Percentiles rank a stretch among this genome's conserved stretches.
phyloP scores from a whole-genome alignment of 345 rosid genomes.

The Eutrema heterophyllum region DNA sequence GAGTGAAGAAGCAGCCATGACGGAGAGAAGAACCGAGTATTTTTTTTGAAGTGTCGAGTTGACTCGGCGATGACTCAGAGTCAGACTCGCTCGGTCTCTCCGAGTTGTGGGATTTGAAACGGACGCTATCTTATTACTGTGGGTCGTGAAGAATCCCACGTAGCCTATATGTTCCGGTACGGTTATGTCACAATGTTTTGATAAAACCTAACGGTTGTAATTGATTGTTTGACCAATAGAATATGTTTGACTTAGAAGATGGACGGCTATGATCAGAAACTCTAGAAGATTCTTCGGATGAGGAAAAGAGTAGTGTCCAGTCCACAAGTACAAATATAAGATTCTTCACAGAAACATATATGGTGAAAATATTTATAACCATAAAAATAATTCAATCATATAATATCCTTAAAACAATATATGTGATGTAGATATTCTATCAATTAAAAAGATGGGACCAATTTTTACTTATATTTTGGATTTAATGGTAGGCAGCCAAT shows the following conservation, averaged over 20 bases:
- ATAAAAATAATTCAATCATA: not conserved
- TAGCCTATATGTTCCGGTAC: not conserved
- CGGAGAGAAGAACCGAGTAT: slow-evolving; percentile 26
- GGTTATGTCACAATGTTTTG: not conserved
- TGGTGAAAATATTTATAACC: not conserved
- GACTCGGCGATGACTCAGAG: slow-evolving; percentile 23
- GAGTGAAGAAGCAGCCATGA: slow-evolving; percentile 73
- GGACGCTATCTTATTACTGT: slow-evolving; percentile 5
- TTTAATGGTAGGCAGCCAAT: not conserved
- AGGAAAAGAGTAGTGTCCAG: slow-evolving; percentile 18
- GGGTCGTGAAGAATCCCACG: slow-evolving; percentile 3
- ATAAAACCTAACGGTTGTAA: not conserved
- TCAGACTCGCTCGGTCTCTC: slow-evolving; percentile 33
- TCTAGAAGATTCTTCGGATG: slow-evolving; percentile 1
- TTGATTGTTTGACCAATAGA: not conserved
- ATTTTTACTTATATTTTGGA: not conserved
- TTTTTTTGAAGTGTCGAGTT: not conserved
- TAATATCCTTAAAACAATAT: not conserved
- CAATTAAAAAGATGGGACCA: not conserved
- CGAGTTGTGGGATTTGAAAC: slow-evolving; percentile 17
- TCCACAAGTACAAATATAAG: slow-evolving; percentile 19
- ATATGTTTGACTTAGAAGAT: not conserved
- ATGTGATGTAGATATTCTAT: not conserved
- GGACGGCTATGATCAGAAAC: slow-evolving; percentile 7
- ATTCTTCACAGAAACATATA: not conserved